Percentiles rank a stretch among this genome's conserved stretches.
Evolutionary conservation across 2,329 filamentous ascomycete species (phyloP).

Genomic region (Parafenestella ontariensis): DNA sequence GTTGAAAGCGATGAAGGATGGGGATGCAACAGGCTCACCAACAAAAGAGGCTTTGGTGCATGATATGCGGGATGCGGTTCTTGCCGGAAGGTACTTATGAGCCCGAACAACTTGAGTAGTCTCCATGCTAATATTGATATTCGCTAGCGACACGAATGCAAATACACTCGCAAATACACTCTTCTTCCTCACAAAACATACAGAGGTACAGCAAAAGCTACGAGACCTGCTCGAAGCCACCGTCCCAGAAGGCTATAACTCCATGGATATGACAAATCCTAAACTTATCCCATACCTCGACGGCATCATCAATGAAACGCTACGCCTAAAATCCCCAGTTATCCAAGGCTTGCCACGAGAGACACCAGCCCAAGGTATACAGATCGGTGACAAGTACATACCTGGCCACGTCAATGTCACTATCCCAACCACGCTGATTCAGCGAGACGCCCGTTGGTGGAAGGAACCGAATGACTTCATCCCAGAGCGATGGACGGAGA

Average conservation of each 20-base stretch:
- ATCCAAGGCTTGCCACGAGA: conserved; percentile 46
- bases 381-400: conserved; percentile 24
- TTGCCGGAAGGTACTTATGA: conserved; percentile 40
- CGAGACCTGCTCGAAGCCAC: conserved; percentile 38
- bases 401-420: conserved; percentile 20
- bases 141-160: conserved; percentile 46
- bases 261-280: conserved; percentile 41
- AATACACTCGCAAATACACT: conserved; percentile 38
- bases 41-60: conserved; percentile 39
- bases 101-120: background rate
- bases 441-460: conserved; percentile 21
- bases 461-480: conserved; percentile 19
- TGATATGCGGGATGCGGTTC: conserved; percentile 44
- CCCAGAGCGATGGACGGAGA: conserved; percentile 26
- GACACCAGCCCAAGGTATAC: conserved; percentile 47
- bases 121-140: background rate
- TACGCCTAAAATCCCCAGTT: conserved; percentile 50
- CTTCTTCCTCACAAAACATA: conserved; percentile 45
- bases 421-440: conserved; percentile 13
- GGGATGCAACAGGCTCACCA: conserved; percentile 45
- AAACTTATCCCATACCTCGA: conserved; percentile 41
- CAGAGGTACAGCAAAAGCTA: conserved; percentile 36
- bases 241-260: conserved; percentile 27
- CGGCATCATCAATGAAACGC: conserved; percentile 44
- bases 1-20: conserved; percentile 48